Evolutionary conservation across 495 filamentous ascomycete genomes (phyloP), one percentile per base, ranked within the genome.

Genomic region (Penicillium pancosmium): DNA sequence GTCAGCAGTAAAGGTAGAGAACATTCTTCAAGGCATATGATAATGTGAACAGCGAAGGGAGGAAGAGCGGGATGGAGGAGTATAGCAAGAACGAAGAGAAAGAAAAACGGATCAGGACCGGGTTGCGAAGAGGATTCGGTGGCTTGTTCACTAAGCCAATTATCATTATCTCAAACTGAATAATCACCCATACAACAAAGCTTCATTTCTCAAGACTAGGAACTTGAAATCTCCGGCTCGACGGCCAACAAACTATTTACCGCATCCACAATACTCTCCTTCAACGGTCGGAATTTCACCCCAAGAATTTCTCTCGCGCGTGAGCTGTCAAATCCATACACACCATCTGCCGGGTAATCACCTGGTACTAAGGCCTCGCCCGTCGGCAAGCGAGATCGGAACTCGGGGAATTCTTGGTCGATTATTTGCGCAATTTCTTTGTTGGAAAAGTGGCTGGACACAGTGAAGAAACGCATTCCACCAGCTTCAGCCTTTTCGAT

Each of bases 381-480:
- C 1, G 56, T 64, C n/a, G 80, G 85, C 55, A 86, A 66, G 52
- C 77, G 63, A 25, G 78, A 76, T 50, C 68, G 68, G 59, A 79
- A 80, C 53, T 89, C 76, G 0, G 84, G 84, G 61, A 87, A 86
- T 55, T 82, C 68, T 64, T 85, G 81, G 18, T 69, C 67, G 51
- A 90, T 78, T 50, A 86, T 75, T 23, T 86, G 73, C 2, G 64
- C 74, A 52, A 88, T 82, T 47, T 82, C 75, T 64, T 80, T 78
- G 60, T 85, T 83, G 23, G 71, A 78, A 64, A 84, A 83, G 44
- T 80, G 73, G 11, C 86, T 81, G 5, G 76, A 76, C 0, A 80
- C 73, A 19, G 81, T 61, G 73, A 91, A 84, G 71, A 86, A 88
- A 34, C 87, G 76, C 68, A 88, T 84, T 36, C 79, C 78, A 1